These are phyloP conservation scores for Paramecium pentaurelia DNA, from an alignment of 73 alveolate genomes.

Conservation along the genomic window DNA sequence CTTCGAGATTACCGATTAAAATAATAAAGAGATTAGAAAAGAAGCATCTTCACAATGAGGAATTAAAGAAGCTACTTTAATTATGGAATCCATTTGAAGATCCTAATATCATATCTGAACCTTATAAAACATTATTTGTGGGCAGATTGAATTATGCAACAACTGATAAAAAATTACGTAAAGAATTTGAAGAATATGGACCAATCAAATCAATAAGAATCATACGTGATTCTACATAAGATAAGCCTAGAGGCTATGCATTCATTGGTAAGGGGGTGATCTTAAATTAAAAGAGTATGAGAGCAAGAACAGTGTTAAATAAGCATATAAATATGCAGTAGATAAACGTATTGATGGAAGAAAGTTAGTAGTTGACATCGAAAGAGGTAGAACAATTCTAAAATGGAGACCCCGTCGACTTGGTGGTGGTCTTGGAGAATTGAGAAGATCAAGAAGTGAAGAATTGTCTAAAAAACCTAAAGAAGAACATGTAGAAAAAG, in stretches of 20 bases:
- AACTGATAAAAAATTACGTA: slow-evolving; percentile 77
- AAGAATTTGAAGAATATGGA: slow-evolving; percentile 89
- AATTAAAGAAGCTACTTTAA: background rate
- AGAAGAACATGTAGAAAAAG: background rate
- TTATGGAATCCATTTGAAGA: slow-evolving; percentile 57
- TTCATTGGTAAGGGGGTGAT: slow-evolving; percentile 65
- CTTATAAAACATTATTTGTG: slow-evolving; percentile 88
- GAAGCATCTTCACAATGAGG: background rate
- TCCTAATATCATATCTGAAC: slow-evolving; percentile 60
- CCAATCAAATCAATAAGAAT: slow-evolving; percentile 81
- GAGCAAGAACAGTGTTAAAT: slow-evolving; percentile 72
- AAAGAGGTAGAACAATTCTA: slow-evolving; percentile 83
- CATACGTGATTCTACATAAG: slow-evolving; percentile 75
- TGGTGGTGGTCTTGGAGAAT: slow-evolving; percentile 89
- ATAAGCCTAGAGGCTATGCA: slow-evolving; percentile 95
- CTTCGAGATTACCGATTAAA: background rate
- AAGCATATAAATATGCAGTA: slow-evolving; percentile 79
- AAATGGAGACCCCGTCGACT: slow-evolving; percentile 88
- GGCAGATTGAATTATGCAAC: slow-evolving; percentile 79
- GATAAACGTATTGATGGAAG: slow-evolving; percentile 92
- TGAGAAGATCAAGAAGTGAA: slow-evolving; percentile 30
- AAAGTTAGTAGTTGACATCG: slow-evolving; percentile 85
- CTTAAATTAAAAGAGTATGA: slow-evolving; percentile 74
- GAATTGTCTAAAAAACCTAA: background rate
- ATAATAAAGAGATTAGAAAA: background rate